A percentile compares a stretch with the other conserved stretches of the same genome.
Evolutionary conservation across 805 yeast species (phyloP).

Genomic region (Alloascoidea africana): DNA sequence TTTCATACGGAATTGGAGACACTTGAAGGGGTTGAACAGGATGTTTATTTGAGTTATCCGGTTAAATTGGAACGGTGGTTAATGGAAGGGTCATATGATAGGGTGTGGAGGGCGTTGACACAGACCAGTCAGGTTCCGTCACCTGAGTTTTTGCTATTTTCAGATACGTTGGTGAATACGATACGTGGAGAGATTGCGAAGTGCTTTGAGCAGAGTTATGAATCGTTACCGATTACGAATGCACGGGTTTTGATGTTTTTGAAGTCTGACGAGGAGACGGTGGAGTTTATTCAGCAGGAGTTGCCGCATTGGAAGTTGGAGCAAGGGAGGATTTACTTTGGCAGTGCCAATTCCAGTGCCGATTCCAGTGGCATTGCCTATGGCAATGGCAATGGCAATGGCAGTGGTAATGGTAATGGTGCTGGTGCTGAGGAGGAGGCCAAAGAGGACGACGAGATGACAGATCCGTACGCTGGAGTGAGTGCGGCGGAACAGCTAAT

Average conservation of each 20-base stretch:
- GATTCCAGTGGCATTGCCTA: conserved; percentile 1
- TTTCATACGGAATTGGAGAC: conserved; percentile 85
- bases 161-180: conserved; percentile 58
- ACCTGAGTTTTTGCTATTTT: conserved; percentile 67
- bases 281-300: conserved; percentile 33
- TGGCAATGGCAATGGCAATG: neutral
- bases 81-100: conserved; percentile 93
- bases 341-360: conserved; percentile 3
- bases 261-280: conserved; percentile 37
- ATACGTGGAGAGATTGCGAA: conserved; percentile 77
- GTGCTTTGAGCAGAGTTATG: conserved; percentile 70
- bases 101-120: conserved; percentile 67
- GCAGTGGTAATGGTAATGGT: neutral
- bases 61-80: conserved; percentile 83
- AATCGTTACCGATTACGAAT: conserved; percentile 61
- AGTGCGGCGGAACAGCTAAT: conserved; percentile 28
- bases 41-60: conserved; percentile 66
- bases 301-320: conserved; percentile 43
- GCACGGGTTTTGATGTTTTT: conserved; percentile 71
- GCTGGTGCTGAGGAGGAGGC: conserved; percentile 13
- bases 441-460: conserved; percentile 19
- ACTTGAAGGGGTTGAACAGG: conserved; percentile 50
- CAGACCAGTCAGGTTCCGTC: conserved; percentile 32
- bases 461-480: conserved; percentile 7
- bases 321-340: conserved; percentile 25